Conservation (phyloP, 108 stramenopile species). For the Discostella stelligeroides region DNA sequence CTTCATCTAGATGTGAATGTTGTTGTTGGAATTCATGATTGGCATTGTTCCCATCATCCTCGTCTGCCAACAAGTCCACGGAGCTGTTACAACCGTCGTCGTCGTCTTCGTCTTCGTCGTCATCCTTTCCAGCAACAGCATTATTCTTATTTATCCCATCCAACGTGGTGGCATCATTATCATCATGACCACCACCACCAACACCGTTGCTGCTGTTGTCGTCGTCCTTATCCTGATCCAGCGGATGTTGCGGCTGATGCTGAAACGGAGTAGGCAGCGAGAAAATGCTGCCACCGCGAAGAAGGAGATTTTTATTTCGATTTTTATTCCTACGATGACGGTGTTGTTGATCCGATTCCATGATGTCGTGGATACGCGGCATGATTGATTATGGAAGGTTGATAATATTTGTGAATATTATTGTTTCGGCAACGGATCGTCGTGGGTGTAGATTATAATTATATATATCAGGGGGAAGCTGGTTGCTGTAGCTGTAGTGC, state of each 20-base stretch:
- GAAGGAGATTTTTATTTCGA: background rate
- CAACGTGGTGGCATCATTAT: conserved; percentile 15
- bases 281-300: conserved; percentile 17
- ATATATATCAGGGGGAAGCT: too few species aligned
- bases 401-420: too few species aligned
- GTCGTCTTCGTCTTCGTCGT: conserved; percentile 1
- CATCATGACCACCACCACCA: background rate
- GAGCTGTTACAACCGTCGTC: conserved; percentile 6
- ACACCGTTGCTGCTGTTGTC: background rate
- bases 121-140: conserved; percentile 7
- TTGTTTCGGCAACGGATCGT: too few species aligned
- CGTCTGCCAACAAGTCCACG: conserved; percentile 21
- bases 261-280: conserved; percentile 37
- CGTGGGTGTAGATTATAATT: too few species aligned
- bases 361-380: conserved; percentile 5
- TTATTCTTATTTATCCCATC: conserved; percentile 4
- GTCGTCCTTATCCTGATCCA: background rate
- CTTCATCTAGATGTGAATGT: too few species aligned
- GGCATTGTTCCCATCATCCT: conserved; percentile 9
- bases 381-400: too few species aligned
- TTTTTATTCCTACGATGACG: background rate
- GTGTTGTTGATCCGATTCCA: background rate
- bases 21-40: too few species aligned
- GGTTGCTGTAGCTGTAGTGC: too few species aligned
- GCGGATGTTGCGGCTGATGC: background rate